Conservation (phyloP, 1,139 yeast genomes). For the Debaryomyces robertsiae region DNA sequence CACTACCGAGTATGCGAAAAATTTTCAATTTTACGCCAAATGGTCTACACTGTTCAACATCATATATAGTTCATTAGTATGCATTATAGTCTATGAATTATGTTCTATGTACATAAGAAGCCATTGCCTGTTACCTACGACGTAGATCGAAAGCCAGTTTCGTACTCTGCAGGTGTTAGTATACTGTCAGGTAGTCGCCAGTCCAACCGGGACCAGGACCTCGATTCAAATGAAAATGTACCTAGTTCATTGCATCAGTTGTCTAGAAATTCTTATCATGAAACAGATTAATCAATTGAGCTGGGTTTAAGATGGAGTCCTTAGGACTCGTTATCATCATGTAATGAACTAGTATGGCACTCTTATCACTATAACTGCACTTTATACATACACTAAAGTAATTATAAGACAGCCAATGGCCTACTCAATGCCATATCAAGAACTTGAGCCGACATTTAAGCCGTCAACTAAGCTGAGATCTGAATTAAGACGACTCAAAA, state of each 20-base stretch:
- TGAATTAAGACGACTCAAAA: too few relatives aligned
- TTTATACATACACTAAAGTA: constrained; percentile 2
- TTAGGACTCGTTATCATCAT: constrained; percentile 50
- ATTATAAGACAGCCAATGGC: too few relatives aligned
- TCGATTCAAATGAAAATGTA: background rate
- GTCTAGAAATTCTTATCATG: constrained; percentile 46
- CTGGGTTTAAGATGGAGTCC: constrained; percentile 52
- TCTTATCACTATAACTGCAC: background rate
- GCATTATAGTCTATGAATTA: too few relatives aligned
- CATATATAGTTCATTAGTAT: background rate
- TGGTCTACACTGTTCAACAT: background rate
- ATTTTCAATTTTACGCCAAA: constrained; percentile 4
- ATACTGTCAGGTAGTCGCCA: too few relatives aligned
- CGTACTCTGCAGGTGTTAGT: too few relatives aligned
- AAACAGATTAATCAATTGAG: constrained; percentile 56
- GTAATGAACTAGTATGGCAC: constrained; percentile 8
- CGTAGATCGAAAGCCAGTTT: too few relatives aligned
- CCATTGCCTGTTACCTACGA: too few relatives aligned
- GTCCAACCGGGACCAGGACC: too few relatives aligned
- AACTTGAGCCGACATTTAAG: too few relatives aligned
- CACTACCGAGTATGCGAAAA: constrained; percentile 6
- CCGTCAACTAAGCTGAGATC: too few relatives aligned
- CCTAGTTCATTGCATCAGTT: constrained; percentile 31
- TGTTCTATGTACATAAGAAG: too few relatives aligned
- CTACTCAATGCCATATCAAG: too few relatives aligned